Percentiles rank a stretch among this genome's conserved stretches.
Evolutionary conservation across 2,329 filamentous ascomycete genomes (phyloP).

Genomic region (Colletotrichum sp.): DNA sequence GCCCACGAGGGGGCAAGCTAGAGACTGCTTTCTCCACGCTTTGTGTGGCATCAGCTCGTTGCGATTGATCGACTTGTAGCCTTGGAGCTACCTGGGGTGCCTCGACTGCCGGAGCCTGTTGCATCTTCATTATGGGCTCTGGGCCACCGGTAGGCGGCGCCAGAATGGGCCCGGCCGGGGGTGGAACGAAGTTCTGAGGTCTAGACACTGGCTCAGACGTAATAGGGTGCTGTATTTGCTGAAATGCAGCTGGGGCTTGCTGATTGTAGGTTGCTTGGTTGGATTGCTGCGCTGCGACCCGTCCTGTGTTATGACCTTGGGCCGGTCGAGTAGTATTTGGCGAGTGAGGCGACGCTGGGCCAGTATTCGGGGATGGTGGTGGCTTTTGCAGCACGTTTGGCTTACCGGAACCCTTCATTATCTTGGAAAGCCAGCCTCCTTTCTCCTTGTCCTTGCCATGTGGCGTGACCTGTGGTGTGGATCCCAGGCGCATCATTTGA

Average conservation of each 20-base stretch:
- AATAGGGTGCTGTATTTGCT: background rate
- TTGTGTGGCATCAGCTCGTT: background rate
- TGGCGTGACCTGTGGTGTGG: background rate
- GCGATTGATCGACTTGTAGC: background rate
- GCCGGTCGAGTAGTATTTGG: background rate
- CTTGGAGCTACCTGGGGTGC: background rate
- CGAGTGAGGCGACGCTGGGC: background rate
- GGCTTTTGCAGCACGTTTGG: slow-evolving; percentile 10
- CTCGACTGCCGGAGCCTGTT: background rate
- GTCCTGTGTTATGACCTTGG: background rate
- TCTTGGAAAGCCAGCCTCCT: slow-evolving; percentile 21
- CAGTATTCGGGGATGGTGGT: background rate
- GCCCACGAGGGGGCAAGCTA: background rate
- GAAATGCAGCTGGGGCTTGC: background rate
- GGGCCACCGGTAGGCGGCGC: background rate
- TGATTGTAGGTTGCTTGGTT: background rate
- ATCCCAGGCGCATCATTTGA: background rate
- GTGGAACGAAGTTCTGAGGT: background rate
- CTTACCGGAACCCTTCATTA: slow-evolving; percentile 11
- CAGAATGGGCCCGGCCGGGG: background rate
- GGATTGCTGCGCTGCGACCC: background rate
- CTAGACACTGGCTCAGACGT: background rate
- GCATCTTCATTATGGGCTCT: background rate
- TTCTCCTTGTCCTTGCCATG: slow-evolving; percentile 14
- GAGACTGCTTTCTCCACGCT: background rate